Evolutionary conservation across 805 yeast species (phyloP).

Genomic region (Maudiozyma bulderi): DNA sequence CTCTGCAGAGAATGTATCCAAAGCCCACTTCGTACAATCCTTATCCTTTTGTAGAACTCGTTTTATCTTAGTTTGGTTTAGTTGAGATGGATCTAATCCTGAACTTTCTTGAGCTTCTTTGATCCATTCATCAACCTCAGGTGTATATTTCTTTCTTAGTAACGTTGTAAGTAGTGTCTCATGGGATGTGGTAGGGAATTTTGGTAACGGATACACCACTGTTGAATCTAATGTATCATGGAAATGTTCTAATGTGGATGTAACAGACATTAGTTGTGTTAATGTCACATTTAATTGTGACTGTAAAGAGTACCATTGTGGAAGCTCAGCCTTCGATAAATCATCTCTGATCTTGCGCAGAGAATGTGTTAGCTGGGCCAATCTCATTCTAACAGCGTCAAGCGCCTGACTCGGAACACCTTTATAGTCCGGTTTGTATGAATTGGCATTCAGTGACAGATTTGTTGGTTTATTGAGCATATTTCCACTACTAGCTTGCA

Average conservation of each 20-base stretch:
- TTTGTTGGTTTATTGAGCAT: conserved; percentile 1
- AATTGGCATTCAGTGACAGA: conserved; percentile 2
- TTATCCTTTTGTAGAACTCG: conserved; percentile 38
- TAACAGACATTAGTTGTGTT: conserved; percentile 74
- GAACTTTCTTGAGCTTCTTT: conserved; percentile 33
- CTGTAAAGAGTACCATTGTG: conserved; percentile 54
- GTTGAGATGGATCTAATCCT: conserved; percentile 21
- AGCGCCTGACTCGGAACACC: conserved; percentile 53
- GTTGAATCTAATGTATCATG: conserved; percentile 51
- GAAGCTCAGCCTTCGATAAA: conserved; percentile 36
- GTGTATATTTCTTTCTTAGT: conserved; percentile 76
- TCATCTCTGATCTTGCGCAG: conserved; percentile 47
- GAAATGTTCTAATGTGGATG: conserved; percentile 55
- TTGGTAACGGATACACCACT: conserved; percentile 74
- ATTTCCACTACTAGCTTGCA: conserved; percentile 2
- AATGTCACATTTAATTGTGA: conserved; percentile 75
- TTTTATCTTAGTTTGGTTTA: conserved; percentile 18
- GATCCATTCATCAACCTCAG: conserved; percentile 88
- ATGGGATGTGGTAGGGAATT: conserved; percentile 77
- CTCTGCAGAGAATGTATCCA: conserved; percentile 41
- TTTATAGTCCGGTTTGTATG: conserved; percentile 13
- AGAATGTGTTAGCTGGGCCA: conserved; percentile 54
- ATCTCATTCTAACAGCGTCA: conserved; percentile 52
- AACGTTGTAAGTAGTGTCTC: conserved; percentile 77
- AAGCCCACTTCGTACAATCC: conserved; percentile 63